These are phyloP conservation scores for Wallacemonas rigidus DNA, from an alignment of 208 protist species.

Conservation along the genomic window DNA sequence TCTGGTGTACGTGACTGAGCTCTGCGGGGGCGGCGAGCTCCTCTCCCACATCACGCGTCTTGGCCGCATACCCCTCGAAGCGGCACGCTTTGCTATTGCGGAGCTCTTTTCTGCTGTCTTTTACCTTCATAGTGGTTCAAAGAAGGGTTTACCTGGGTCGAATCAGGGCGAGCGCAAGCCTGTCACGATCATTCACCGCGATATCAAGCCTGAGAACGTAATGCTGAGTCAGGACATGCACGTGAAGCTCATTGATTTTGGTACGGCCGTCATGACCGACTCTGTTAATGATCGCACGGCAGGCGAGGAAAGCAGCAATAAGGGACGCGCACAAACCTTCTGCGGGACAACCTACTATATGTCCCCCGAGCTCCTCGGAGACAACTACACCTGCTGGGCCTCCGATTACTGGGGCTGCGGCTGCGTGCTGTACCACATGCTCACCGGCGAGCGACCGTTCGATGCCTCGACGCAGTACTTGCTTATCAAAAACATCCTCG, in stretches of 20 bases:
- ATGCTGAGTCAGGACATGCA: conserved; percentile 92
- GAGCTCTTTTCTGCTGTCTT: conserved; percentile 95
- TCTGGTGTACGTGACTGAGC: conserved; percentile 85
- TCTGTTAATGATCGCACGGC: conserved; percentile 67
- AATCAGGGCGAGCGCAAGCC: conserved; percentile 30
- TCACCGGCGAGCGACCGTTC: conserved; percentile 86
- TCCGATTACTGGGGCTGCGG: conserved; percentile 95
- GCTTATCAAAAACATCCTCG: conserved; percentile 87
- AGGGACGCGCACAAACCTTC: conserved; percentile 82
- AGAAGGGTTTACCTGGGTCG: conserved; percentile 32
- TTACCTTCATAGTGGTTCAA: conserved; percentile 93
- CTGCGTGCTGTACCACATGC: conserved; percentile 93
- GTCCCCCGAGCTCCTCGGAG: conserved; percentile 92
- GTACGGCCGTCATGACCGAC: conserved; percentile 86
- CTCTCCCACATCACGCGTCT: conserved; percentile 60
- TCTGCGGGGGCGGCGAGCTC: conserved; percentile 87
- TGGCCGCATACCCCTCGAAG: conserved; percentile 79
- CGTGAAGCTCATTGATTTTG: conserved; percentile 96
- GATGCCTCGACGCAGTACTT: conserved; percentile 86
- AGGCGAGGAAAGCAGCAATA: conserved; percentile 46
- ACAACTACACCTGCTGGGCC: conserved; percentile 92
- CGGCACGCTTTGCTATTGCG: conserved; percentile 81
- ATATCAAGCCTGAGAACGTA: conserved; percentile 97
- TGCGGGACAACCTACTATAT: conserved; percentile 94
- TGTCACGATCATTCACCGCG: conserved; percentile 92